These are phyloP conservation scores for Penicillium sp. DNA, from an alignment of 2,329 filamentous ascomycete genomes.

Conservation along the genomic window DNA sequence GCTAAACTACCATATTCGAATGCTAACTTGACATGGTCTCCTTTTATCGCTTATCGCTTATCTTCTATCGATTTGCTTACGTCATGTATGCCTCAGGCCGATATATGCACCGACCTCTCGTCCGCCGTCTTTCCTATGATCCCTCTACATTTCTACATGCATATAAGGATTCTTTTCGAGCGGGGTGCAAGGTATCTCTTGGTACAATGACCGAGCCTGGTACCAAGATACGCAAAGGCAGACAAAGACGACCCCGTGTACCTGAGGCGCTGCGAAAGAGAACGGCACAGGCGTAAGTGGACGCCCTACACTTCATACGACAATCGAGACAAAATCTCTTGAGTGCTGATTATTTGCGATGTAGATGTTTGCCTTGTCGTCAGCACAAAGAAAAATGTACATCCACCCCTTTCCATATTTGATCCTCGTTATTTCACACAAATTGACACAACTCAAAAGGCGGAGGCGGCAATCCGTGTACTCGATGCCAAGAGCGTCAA, in stretches of 20 bases:
- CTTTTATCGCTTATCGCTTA: not conserved
- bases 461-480: conserved; percentile 2
- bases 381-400: not conserved
- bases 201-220: not conserved
- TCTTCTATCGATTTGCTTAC: not conserved
- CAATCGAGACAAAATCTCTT: not conserved
- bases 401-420: not conserved
- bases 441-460: not conserved
- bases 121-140: not conserved
- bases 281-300: not conserved
- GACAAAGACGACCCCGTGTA: not conserved
- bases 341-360: not conserved
- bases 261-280: not conserved
- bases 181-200: not conserved
- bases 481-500: not conserved
- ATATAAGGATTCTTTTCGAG: not conserved
- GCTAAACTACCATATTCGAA: no score
- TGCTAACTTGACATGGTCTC: no score
- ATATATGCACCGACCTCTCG: not conserved
- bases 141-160: not conserved
- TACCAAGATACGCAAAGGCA: not conserved
- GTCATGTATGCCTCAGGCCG: not conserved
- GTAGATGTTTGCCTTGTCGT: conserved; percentile 1
- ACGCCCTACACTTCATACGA: not conserved
- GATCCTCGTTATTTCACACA: not conserved